phyloP scores from a whole-genome alignment of 2,329 filamentous ascomycete genomes.

The Zasmidium citrigriseum region DNA sequence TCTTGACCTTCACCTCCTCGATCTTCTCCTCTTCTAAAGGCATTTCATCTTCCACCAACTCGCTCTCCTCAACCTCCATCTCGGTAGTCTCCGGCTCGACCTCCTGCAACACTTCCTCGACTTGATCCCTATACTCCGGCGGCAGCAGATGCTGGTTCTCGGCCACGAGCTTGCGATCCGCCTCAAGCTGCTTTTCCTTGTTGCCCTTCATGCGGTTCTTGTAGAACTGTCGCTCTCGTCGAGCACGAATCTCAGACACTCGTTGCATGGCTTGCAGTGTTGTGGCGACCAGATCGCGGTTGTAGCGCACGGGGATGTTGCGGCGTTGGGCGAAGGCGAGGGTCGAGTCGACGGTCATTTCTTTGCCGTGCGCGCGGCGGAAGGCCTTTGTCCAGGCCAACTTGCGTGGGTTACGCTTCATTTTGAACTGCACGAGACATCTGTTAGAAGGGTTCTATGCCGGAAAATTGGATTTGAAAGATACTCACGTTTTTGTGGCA shows the following conservation, averaged over 20 bases:
- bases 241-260: conserved; percentile 78
- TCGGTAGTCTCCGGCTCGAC: conserved; percentile 49
- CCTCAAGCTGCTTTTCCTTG: conserved; percentile 75
- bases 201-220: conserved; percentile 91
- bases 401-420: conserved; percentile 97
- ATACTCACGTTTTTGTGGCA: conserved; percentile 59
- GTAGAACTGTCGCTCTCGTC: conserved; percentile 89
- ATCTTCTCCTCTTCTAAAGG: conserved; percentile 36
- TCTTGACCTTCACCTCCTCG: conserved; percentile 41
- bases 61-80: conserved; percentile 60
- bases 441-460: not conserved
- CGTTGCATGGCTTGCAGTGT: conserved; percentile 92
- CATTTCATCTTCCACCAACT: conserved; percentile 57
- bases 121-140: conserved; percentile 46
- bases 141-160: conserved; percentile 92
- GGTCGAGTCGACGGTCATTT: conserved; percentile 90
- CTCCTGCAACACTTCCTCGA: conserved; percentile 56
- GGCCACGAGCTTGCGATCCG: conserved; percentile 83
- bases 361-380: conserved; percentile 76
- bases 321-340: conserved; percentile 89
- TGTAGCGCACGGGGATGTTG: conserved; percentile 94
- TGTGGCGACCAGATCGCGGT: conserved; percentile 83
- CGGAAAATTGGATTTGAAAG: not conserved
- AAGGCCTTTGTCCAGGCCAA: conserved; percentile 97
- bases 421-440: conserved; percentile 69